These are phyloP conservation scores for Theileria parva DNA, from an alignment of 169 alveolate genomes.

Conservation along the genomic window DNA sequence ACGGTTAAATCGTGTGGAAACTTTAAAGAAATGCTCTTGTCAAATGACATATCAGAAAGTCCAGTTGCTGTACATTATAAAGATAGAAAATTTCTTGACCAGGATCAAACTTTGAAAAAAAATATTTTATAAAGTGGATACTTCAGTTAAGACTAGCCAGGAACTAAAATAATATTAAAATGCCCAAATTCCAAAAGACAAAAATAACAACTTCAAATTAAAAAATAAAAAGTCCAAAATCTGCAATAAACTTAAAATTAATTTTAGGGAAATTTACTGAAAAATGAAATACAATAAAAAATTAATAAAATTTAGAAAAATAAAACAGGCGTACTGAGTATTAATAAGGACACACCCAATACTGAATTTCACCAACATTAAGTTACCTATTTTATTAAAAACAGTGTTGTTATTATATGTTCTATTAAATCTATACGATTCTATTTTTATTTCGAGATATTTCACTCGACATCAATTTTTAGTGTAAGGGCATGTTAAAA, in stretches of 20 bases:
- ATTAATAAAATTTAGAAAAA: not conserved
- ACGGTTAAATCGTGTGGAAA: slow-evolving; percentile 27
- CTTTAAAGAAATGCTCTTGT: slow-evolving; percentile 4
- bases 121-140: too few species aligned
- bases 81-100: not conserved
- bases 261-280: not conserved
- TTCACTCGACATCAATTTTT: not conserved
- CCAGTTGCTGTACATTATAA: not conserved
- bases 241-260: not conserved
- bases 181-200: slow-evolving; percentile 2
- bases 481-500: not conserved
- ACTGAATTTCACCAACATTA: not conserved
- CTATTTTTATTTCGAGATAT: too few species aligned
- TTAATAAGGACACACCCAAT: slow-evolving; percentile 14
- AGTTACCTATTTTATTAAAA: too few species aligned
- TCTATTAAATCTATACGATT: not conserved
- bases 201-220: not conserved
- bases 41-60: slow-evolving; percentile 12
- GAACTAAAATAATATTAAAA: not conserved
- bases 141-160: not conserved
- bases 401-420: too few species aligned
- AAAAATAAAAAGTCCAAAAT: not conserved
- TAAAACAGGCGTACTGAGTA: not conserved
- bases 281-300: not conserved
- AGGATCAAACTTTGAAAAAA: too few species aligned